These are phyloP conservation scores for Cercospora janseana DNA, from an alignment of 2,329 filamentous ascomycete species.

Conservation along the genomic window DNA sequence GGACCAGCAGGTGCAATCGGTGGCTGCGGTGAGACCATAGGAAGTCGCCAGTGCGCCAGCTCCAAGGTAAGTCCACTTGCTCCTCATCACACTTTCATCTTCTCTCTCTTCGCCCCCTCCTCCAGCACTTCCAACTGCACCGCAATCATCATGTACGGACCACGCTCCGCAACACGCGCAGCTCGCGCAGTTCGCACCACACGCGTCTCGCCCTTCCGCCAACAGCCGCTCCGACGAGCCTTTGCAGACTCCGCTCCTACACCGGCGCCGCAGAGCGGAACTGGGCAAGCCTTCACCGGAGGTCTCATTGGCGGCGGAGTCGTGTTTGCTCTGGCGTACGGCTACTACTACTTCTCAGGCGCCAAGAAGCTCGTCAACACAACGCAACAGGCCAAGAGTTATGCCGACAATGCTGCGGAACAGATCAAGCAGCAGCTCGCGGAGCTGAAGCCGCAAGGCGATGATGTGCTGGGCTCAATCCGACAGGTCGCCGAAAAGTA, in stretches of 20 bases:
- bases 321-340: slow-evolving; percentile 14
- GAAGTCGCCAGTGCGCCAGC: neutral
- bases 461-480: slow-evolving; percentile 65
- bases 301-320: slow-evolving; percentile 21
- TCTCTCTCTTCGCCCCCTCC: neutral
- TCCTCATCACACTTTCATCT: too few species aligned
- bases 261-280: slow-evolving; percentile 11
- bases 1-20: neutral
- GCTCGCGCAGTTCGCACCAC: slow-evolving; percentile 15
- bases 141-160: slow-evolving; percentile 12
- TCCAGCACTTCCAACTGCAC: neutral
- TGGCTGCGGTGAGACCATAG: neutral
- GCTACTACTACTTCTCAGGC: slow-evolving; percentile 18
- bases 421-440: slow-evolving; percentile 49
- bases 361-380: slow-evolving; percentile 50
- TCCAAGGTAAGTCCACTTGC: neutral
- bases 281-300: slow-evolving; percentile 16
- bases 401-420: slow-evolving; percentile 57
- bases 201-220: neutral
- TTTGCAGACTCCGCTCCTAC: slow-evolving; percentile 16
- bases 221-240: slow-evolving; percentile 13
- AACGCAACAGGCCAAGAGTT: slow-evolving; percentile 57
- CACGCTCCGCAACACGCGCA: slow-evolving; percentile 21
- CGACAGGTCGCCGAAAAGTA: slow-evolving; percentile 67
- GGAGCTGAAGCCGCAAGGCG: slow-evolving; percentile 59